phyloP scores from a whole-genome alignment of 2,329 filamentous ascomycete species.

The Thielaviopsis populi region DNA sequence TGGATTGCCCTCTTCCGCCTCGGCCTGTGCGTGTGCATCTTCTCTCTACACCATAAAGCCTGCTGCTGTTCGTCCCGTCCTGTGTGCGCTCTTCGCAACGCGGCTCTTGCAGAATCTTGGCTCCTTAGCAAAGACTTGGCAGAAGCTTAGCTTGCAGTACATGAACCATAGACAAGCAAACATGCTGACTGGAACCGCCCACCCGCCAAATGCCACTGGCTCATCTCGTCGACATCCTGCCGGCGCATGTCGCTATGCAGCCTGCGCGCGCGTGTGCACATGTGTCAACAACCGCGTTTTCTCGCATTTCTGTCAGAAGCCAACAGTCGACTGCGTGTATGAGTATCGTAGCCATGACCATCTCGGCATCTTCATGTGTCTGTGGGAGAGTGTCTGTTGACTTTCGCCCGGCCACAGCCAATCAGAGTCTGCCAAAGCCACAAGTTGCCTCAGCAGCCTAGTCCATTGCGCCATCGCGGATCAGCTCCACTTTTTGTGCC shows the following conservation, averaged over 20 bases:
- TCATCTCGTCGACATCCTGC: background rate
- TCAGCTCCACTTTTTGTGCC: background rate
- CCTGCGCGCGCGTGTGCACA: background rate
- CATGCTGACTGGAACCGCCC: too few relatives aligned
- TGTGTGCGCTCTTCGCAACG: background rate
- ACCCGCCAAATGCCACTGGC: too few relatives aligned
- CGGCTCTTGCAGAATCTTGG: background rate
- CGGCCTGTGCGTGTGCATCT: background rate
- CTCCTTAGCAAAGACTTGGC: background rate
- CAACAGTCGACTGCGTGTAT: background rate
- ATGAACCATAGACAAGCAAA: background rate
- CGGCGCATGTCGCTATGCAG: background rate
- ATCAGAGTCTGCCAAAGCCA: background rate
- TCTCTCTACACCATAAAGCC: too few relatives aligned
- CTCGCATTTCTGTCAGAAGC: background rate
- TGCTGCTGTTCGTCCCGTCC: background rate
- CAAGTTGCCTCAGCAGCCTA: slow-evolving; percentile 7
- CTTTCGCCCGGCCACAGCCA: background rate
- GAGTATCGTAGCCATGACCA: background rate
- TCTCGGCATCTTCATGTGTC: too few relatives aligned
- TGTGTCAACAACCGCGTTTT: background rate
- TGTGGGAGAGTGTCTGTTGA: too few relatives aligned
- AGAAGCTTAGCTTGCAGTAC: slow-evolving; percentile 1
- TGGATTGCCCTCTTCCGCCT: too few relatives aligned
- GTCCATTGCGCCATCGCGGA: slow-evolving; percentile 14